These are phyloP conservation scores for Diophrys appendiculata DNA, from an alignment of 73 alveolate species.

Conservation along the genomic window DNA sequence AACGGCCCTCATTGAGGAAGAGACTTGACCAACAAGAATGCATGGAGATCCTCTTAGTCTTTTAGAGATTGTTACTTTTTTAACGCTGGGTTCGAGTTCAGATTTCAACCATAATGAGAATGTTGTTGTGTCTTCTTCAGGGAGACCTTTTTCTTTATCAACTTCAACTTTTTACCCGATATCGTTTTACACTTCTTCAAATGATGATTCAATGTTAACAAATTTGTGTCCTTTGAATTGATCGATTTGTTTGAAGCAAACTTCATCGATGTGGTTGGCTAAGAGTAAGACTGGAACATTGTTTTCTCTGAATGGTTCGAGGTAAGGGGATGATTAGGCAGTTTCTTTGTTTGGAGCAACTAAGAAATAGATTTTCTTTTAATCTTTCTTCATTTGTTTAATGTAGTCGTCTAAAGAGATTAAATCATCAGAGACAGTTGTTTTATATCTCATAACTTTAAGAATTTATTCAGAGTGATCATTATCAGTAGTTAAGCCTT, in stretches of 20 bases:
- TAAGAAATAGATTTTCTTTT: conserved; percentile 84
- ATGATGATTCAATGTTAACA: conserved; percentile 70
- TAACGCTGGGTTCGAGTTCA: conserved; percentile 64
- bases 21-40: conserved; percentile 61
- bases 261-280: conserved; percentile 80
- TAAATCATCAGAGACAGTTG: conserved; percentile 58
- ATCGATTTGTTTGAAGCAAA: conserved; percentile 60
- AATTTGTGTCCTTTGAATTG: conserved; percentile 68
- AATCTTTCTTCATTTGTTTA: conserved; percentile 78
- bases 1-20: conserved; percentile 78
- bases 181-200: conserved; percentile 62
- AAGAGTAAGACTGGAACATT: conserved; percentile 75
- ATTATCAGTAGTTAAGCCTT: conserved; percentile 74
- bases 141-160: conserved; percentile 43
- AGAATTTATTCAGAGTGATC: conserved; percentile 78
- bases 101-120: conserved; percentile 84
- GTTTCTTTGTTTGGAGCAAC: conserved; percentile 40
- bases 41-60: conserved; percentile 72
- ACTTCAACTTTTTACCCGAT: conserved; percentile 19
- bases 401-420: conserved; percentile 81
- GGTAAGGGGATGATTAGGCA: conserved; percentile 61
- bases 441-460: conserved; percentile 79
- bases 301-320: conserved; percentile 69
- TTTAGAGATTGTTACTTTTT: conserved; percentile 73
- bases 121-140: conserved; percentile 74